Conservation (phyloP, 2,329 filamentous ascomycete genomes). For the Arthrobotrys sphaeroides region DNA sequence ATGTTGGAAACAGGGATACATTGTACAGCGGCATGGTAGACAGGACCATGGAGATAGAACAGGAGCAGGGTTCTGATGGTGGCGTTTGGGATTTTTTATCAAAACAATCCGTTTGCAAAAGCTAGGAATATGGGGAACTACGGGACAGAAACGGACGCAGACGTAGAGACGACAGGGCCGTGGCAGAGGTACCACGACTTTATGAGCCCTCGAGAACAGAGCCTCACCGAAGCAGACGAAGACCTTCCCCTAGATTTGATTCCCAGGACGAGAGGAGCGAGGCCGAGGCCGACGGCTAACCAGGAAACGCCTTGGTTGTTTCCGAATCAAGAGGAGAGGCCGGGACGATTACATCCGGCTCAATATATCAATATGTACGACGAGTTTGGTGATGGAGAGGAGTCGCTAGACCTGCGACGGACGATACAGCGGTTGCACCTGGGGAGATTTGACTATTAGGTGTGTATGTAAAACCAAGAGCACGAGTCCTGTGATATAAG, state of each 20-base stretch:
- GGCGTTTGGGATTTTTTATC: background rate
- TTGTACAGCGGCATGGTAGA: too few species aligned
- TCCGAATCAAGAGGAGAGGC: background rate
- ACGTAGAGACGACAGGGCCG: too few species aligned
- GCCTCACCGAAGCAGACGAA: background rate
- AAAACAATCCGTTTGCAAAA: background rate
- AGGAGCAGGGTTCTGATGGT: background rate
- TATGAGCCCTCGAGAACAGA: too few species aligned
- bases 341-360: background rate
- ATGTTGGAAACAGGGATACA: too few species aligned
- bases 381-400: background rate
- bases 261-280: too few species aligned
- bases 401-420: background rate
- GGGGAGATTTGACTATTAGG: background rate
- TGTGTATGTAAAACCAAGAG: background rate
- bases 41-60: background rate
- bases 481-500: background rate
- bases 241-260: background rate
- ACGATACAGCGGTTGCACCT: background rate
- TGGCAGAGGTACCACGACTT: too few species aligned
- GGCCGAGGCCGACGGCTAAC: background rate
- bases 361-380: background rate
- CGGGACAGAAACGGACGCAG: too few species aligned
- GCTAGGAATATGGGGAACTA: too few species aligned
- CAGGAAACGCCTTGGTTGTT: too few species aligned